These are phyloP conservation scores for Solanum aculeatissimum DNA, from an alignment of 305 asterid genomes.

Conservation along the genomic window DNA sequence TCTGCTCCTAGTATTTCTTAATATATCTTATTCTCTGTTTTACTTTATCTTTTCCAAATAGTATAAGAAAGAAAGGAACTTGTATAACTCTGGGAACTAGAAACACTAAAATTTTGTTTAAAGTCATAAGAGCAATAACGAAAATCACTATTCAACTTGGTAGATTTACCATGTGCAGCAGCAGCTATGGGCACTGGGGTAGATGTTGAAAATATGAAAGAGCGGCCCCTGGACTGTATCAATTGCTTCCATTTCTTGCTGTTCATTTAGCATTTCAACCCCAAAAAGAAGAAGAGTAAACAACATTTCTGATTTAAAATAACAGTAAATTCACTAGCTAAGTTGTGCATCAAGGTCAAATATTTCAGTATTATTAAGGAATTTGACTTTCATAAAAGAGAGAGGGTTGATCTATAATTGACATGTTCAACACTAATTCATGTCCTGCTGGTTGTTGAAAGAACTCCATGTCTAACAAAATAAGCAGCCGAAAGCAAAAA, in stretches of 20 bases:
- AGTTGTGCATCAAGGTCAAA: not conserved
- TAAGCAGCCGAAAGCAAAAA: not conserved
- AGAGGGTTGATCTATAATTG: not conserved
- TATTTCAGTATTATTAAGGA: not conserved
- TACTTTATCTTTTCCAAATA: not conserved
- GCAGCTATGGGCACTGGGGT: constrained; percentile 88
- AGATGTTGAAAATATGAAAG: constrained; percentile 94
- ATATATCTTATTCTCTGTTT: not conserved
- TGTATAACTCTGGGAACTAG: not conserved
- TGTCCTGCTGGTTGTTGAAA: not conserved
- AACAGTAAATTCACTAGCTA: not conserved
- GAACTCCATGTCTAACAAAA: not conserved
- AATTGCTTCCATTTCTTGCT: constrained; percentile 95
- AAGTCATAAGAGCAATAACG: not conserved
- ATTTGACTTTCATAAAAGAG: not conserved
- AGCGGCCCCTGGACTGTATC: constrained; percentile 88
- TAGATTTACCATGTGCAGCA: constrained; percentile 69
- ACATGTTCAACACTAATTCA: not conserved
- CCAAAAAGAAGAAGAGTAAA: not conserved
- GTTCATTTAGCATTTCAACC: constrained; percentile 20
- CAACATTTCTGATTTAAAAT: not conserved
- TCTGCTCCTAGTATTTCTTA: not conserved
- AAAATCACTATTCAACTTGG: not conserved
- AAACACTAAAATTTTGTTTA: not conserved
- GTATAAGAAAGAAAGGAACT: not conserved